phyloP scores from a whole-genome alignment of 2,329 filamentous ascomycete species.

The Endothia cerciana region DNA sequence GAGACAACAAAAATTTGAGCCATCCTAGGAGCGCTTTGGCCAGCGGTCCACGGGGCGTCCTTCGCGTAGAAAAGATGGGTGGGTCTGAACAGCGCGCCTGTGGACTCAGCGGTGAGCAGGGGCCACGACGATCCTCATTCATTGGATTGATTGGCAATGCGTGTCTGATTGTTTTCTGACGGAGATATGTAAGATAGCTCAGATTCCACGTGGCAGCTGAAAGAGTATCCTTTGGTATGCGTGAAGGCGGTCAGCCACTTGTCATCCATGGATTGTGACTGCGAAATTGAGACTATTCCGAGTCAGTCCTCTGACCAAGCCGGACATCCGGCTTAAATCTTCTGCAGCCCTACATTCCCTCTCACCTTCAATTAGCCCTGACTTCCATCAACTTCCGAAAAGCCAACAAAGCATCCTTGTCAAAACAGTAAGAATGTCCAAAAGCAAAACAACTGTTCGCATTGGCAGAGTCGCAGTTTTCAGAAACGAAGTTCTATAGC shows the following conservation, averaged over 20 bases:
- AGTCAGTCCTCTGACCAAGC: neutral
- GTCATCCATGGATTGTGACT: conserved; percentile 2
- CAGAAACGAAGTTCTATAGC: too few relatives aligned
- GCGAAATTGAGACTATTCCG: conserved; percentile 2
- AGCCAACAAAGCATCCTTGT: neutral
- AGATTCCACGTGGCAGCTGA: conserved; percentile 9
- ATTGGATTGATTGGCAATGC: neutral
- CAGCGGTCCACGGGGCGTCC: neutral
- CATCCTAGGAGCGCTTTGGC: conserved; percentile 6
- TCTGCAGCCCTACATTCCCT: neutral
- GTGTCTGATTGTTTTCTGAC: neutral
- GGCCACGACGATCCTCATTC: conserved; percentile 12
- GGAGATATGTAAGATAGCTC: neutral
- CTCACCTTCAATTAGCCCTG: neutral
- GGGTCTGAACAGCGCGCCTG: conserved; percentile 16
- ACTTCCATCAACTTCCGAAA: neutral
- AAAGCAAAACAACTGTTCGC: neutral
- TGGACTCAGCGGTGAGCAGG: conserved; percentile 19
- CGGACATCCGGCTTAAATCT: neutral
- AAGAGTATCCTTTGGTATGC: neutral
- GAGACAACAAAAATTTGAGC: neutral
- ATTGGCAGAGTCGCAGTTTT: too few relatives aligned
- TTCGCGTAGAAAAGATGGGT: conserved; percentile 10
- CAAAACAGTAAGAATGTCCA: neutral
- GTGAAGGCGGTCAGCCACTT: conserved; percentile 6